Base-by-base conservation (phyloP, 192 early-diverging fungal genomes). In the Podochytrium sp. region DNA sequence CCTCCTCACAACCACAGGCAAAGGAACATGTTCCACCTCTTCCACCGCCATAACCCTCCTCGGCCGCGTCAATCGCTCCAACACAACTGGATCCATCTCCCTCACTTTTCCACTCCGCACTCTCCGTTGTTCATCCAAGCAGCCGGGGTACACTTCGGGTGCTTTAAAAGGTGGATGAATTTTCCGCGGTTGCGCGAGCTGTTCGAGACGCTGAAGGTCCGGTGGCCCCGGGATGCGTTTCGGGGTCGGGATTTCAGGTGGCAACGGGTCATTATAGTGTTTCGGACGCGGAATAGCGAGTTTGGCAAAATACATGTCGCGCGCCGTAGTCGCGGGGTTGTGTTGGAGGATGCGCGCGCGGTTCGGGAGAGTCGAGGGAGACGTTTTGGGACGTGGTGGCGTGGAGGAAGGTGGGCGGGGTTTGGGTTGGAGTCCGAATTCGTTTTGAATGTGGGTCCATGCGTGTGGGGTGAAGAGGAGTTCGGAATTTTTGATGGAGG, bases 191-290 rank as follows among this genome's bases (percentile, higher is more conserved):
- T 35, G 47, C 2, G 66, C 66, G 14, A 69, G 51, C 10, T 20
- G 7, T 38, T 69, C 66, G 14, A 69, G 49, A 3, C 66, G 49
- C 5, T 51, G 50, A 10, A 69, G 47, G 52, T 69, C 66, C 16
- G 66, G 66, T 18, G 66, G 66, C 5, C 66, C 66, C 18, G 66
- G 66, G 4, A 51, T 7, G 7, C 12, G 1, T 53, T 7, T 30
- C 34, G 66, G 66, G 7, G 27, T n/a, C 2, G 66, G 66, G 23
- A 69, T 69, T 35, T 69, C 66, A 37, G 66, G 66, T 35, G 66
- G 66, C 12, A 69, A 35, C 18, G 66, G 66, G 66, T 69, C 66
- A 27, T 69, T 69, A 23, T n/a, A 55, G 53, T 69, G 66, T 56
- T 69, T 69, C 18, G 49, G 66, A 14, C 40, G 32, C 27, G 66